These are phyloP conservation scores for Rhodotorula sp. DNA, from an alignment of 1,284 basidiomycete species.

Conservation along the genomic window DNA sequence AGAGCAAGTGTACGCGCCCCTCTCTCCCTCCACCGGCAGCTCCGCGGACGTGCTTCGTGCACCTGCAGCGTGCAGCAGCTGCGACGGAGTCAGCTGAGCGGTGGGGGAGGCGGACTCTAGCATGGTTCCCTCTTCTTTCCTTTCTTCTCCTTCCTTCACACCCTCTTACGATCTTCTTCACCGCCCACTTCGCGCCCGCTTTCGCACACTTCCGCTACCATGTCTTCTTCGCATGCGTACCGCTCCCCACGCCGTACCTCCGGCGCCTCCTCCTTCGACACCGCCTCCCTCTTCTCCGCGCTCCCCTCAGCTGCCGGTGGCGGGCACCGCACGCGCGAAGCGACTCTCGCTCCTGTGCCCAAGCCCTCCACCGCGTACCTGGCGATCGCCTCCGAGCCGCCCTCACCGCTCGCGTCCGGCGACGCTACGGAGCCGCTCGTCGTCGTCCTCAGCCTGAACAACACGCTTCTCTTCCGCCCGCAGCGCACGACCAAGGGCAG, in stretches of 20 bases:
- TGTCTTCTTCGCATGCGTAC: background rate
- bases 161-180: background rate
- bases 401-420: background rate
- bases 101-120: no score
- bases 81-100: no score
- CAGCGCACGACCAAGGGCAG: background rate
- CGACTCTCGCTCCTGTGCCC: background rate
- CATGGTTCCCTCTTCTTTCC: no score
- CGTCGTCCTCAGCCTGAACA: conserved; percentile 8
- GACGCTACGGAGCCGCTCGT: background rate
- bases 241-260: background rate
- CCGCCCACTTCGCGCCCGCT: no score
- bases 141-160: no score
- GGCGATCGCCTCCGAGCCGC: background rate
- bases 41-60: no score
- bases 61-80: no score
- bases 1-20: no score
- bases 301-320: background rate
- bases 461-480: background rate
- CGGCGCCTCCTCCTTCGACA: background rate
- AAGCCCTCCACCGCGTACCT: background rate
- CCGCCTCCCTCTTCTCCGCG: background rate
- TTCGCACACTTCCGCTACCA: background rate
- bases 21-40: no score
- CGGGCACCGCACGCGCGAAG: background rate